phyloP scores from a whole-genome alignment of 2,329 filamentous ascomycete genomes.

The Aspergillus melleus region DNA sequence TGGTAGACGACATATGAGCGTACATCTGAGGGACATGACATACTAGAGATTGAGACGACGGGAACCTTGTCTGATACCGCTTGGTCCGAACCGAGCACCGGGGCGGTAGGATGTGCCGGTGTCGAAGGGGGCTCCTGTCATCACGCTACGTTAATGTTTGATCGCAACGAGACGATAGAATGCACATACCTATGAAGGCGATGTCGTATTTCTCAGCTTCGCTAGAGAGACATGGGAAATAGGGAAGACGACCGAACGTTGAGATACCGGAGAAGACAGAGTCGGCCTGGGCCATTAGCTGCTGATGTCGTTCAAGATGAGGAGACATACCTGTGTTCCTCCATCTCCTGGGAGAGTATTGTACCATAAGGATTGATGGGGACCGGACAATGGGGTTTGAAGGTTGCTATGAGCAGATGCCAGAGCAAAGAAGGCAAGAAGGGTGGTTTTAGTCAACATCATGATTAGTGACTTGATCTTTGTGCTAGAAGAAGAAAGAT shows the following conservation, averaged over 20 bases:
- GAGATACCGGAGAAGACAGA: conserved; percentile 87
- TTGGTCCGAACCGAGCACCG: conserved; percentile 80
- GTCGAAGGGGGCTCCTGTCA: conserved; percentile 74
- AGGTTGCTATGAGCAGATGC: conserved; percentile 61
- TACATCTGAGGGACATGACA: conserved; percentile 36
- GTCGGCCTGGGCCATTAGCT: conserved; percentile 59
- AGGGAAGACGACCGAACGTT: conserved; percentile 77
- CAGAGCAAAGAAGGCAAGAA: conserved; percentile 48
- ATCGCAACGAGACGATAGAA: background rate
- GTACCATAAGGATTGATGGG: conserved; percentile 77
- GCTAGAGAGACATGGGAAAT: conserved; percentile 72
- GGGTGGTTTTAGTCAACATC: conserved; percentile 21
- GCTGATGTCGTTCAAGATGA: background rate
- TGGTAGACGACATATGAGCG: conserved; percentile 21
- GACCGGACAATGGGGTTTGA: conserved; percentile 65
- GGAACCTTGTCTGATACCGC: conserved; percentile 82
- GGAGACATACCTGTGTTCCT: conserved; percentile 67
- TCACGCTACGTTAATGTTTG: background rate
- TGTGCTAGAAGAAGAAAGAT: background rate
- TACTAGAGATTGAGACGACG: conserved; percentile 85
- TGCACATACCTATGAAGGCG: conserved; percentile 71
- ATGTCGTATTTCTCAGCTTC: conserved; percentile 75
- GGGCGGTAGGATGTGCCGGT: conserved; percentile 83
- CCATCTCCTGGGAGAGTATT: conserved; percentile 80
- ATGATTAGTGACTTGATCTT: background rate